Evolutionary conservation across 495 filamentous ascomycete species (phyloP).

Genomic region (Podospora pseudocomata): DNA sequence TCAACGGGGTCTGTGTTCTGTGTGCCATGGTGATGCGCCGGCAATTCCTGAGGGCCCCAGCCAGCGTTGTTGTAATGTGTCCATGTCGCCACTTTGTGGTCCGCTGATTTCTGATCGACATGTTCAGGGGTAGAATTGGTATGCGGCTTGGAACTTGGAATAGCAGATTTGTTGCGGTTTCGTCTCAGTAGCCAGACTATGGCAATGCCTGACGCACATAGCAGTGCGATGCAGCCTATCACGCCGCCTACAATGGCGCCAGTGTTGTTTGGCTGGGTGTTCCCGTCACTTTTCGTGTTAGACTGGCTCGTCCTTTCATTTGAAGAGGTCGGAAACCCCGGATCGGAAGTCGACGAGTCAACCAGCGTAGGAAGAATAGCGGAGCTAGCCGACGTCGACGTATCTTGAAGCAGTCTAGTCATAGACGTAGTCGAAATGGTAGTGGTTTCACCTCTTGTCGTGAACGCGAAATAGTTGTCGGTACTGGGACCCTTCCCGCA

Average conservation of each 20-base stretch:
- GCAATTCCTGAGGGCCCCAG: neutral
- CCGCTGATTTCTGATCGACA: neutral
- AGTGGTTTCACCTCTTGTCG: neutral
- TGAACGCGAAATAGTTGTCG: conserved; percentile 15
- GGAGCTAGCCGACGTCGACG: neutral
- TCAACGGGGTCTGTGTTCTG: neutral
- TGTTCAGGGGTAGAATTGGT: neutral
- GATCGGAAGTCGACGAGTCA: no score
- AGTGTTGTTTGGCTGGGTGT: conserved; percentile 5
- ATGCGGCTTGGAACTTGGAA: neutral
- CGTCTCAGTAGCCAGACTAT: neutral
- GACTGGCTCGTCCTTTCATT: neutral
- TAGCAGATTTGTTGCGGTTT: neutral
- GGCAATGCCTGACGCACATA: conserved; percentile 7
- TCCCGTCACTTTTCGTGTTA: neutral
- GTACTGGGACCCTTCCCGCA: conserved; percentile 16
- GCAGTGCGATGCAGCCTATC: conserved; percentile 6
- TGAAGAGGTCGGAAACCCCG: no score
- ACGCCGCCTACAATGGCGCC: conserved; percentile 12
- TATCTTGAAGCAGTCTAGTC: no score
- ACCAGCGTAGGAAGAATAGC: neutral
- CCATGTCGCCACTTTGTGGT: neutral
- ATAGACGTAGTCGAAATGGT: neutral
- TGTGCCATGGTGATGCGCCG: neutral
- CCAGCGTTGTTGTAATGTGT: neutral